Conservation (phyloP, 192 early-diverging fungal genomes). For the Gigaspora rosea region DNA sequence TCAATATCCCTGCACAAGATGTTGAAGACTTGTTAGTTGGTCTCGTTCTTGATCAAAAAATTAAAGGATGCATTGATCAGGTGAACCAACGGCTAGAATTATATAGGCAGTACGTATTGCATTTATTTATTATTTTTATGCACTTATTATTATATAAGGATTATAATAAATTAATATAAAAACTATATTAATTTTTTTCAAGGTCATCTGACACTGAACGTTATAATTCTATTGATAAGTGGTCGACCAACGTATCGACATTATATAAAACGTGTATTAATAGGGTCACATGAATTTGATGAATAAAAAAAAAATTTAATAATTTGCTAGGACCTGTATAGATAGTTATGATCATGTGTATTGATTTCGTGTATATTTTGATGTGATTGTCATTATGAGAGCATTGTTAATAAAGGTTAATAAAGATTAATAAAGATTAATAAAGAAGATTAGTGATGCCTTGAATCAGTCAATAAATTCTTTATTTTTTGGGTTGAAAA, state of each 20-base stretch:
- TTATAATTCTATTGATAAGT: conserved; percentile 73
- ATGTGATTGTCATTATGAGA: too few relatives aligned
- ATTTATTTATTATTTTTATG: neutral
- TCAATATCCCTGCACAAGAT: conserved; percentile 75
- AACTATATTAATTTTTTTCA: neutral
- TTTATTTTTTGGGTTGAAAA: too few relatives aligned
- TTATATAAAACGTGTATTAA: conserved; percentile 64
- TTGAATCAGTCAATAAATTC: too few relatives aligned
- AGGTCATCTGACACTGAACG: conserved; percentile 63
- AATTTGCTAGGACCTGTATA: too few relatives aligned
- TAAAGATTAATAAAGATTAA: too few relatives aligned
- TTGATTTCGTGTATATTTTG: too few relatives aligned
- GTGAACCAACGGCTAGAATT: conserved; percentile 78
- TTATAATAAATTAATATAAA: neutral
- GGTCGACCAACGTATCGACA: conserved; percentile 63
- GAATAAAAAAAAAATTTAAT: too few relatives aligned
- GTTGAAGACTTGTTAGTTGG: conserved; percentile 85
- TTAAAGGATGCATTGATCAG: conserved; percentile 89
- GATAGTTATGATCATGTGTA: too few relatives aligned
- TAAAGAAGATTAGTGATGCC: too few relatives aligned
- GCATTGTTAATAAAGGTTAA: too few relatives aligned
- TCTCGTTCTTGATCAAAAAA: conserved; percentile 87
- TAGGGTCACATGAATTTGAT: conserved; percentile 41
- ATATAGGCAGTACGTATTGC: conserved; percentile 59
- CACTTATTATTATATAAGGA: neutral